phyloP scores from a whole-genome alignment of 2,329 filamentous ascomycete species.

The Neofusicoccum parvum region DNA sequence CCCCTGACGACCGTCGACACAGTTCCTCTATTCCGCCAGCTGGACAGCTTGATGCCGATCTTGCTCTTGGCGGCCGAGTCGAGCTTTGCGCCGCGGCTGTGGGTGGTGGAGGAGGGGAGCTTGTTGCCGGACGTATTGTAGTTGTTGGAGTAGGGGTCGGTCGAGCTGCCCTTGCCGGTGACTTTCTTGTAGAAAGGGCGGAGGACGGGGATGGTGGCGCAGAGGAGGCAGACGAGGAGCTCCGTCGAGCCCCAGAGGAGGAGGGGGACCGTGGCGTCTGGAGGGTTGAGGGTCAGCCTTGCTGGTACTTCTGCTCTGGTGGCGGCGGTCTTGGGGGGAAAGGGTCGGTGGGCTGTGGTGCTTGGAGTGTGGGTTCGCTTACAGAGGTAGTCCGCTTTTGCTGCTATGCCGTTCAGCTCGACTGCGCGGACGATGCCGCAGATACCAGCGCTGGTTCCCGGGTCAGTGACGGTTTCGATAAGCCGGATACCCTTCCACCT shows the following conservation, averaged over 20 bases:
- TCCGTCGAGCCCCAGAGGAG: constrained; percentile 38
- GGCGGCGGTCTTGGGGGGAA: too few species aligned
- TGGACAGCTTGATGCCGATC: background rate
- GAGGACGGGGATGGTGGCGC: constrained; percentile 54
- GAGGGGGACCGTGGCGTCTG: constrained; percentile 33
- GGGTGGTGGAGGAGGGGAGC: background rate
- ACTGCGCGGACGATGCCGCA: constrained; percentile 35
- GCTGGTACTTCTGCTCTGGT: too few species aligned
- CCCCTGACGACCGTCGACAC: background rate
- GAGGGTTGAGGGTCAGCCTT: too few species aligned
- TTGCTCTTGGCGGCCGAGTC: background rate
- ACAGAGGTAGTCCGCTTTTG: constrained; percentile 33
- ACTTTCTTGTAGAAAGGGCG: constrained; percentile 40
- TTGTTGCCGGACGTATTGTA: background rate
- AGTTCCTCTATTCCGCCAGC: background rate
- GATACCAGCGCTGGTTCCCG: constrained; percentile 29
- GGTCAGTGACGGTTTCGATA: background rate
- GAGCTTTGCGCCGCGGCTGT: background rate
- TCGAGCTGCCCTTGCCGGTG: background rate
- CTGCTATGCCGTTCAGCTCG: constrained; percentile 31
- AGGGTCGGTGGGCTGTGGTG: background rate
- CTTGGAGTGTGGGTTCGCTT: background rate
- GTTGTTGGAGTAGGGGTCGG: background rate
- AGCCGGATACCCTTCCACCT: background rate
- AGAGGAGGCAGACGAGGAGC: constrained; percentile 52